These are phyloP conservation scores for Pseudogymnoascus sp. DNA, from an alignment of 2,329 filamentous ascomycete genomes.

Conservation along the genomic window DNA sequence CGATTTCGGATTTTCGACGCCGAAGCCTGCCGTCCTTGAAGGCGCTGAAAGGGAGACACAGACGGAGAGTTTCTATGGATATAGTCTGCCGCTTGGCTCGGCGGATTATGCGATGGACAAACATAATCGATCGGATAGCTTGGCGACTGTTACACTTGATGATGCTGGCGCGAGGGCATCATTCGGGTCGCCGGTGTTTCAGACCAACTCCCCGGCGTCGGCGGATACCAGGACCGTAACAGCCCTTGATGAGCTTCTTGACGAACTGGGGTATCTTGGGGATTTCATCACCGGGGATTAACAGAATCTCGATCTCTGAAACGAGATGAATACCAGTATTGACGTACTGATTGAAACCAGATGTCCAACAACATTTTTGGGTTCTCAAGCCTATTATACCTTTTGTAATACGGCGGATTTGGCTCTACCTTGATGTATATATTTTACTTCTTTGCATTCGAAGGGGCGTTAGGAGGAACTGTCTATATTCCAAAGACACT, in stretches of 20 bases:
- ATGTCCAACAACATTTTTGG: neutral
- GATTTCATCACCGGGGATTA: slow-evolving; percentile 32
- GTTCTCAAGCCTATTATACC: neutral
- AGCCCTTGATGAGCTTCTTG: slow-evolving; percentile 38
- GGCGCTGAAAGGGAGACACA: neutral
- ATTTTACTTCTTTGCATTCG: neutral
- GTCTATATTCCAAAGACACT: neutral
- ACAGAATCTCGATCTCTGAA: neutral
- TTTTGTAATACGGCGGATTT: neutral
- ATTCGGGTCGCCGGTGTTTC: neutral
- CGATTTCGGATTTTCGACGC: slow-evolving; percentile 15
- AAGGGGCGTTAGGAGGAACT: neutral
- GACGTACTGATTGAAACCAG: neutral
- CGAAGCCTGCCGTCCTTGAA: neutral
- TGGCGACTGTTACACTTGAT: slow-evolving; percentile 16
- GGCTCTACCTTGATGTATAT: neutral
- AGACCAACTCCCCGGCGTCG: neutral
- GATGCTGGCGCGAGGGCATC: slow-evolving; percentile 23
- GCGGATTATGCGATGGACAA: neutral
- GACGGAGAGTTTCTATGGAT: neutral
- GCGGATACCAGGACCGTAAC: neutral
- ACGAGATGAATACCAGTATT: no score
- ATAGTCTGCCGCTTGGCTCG: neutral
- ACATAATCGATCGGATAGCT: neutral
- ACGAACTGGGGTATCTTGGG: slow-evolving; percentile 43